Evolutionary conservation across 371 early-diverging fungal species (phyloP).

Genomic region (Cokeromyces recurvatus): DNA sequence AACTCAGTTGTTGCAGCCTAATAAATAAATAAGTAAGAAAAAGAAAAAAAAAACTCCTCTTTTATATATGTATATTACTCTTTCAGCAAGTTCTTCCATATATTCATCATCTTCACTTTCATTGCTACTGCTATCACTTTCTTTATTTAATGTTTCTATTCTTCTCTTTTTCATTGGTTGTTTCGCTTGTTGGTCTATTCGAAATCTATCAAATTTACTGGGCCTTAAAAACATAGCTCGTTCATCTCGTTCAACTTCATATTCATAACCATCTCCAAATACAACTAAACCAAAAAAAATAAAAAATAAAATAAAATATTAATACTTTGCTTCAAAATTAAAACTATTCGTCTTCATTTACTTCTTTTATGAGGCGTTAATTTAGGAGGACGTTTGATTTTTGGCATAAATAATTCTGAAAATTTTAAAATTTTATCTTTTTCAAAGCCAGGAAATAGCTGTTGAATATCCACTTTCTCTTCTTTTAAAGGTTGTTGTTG

Average conservation of each 20-base stretch:
- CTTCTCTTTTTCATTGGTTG: slow-evolving; percentile 23
- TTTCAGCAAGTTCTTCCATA: slow-evolving; percentile 9
- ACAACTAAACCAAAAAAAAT: slow-evolving; percentile 19
- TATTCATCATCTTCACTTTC: slow-evolving; percentile 26
- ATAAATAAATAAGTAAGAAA: neutral
- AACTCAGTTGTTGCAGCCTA: neutral
- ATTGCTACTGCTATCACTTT: slow-evolving; percentile 10
- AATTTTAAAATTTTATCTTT: slow-evolving; percentile 58
- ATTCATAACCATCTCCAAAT: slow-evolving; percentile 42
- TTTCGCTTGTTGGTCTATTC: slow-evolving; percentile 6
- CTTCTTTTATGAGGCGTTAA: slow-evolving; percentile 25
- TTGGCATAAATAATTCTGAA: slow-evolving; percentile 61
- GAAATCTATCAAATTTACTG: slow-evolving; percentile 25
- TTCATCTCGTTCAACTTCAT: slow-evolving; percentile 40
- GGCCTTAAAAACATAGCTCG: slow-evolving; percentile 28
- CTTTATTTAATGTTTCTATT: slow-evolving; percentile 18
- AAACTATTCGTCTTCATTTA: slow-evolving; percentile 1
- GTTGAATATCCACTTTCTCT: slow-evolving; percentile 39
- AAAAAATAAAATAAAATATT: neutral
- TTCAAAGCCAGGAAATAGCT: slow-evolving; percentile 66
- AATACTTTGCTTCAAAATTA: neutral
- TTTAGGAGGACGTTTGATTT: slow-evolving; percentile 31
- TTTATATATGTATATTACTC: slow-evolving; percentile 1
- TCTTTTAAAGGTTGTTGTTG: neutral
- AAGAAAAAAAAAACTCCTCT: neutral